Conservation (phyloP, 257 asterid species). For the Capsicum baccatum region DNA sequence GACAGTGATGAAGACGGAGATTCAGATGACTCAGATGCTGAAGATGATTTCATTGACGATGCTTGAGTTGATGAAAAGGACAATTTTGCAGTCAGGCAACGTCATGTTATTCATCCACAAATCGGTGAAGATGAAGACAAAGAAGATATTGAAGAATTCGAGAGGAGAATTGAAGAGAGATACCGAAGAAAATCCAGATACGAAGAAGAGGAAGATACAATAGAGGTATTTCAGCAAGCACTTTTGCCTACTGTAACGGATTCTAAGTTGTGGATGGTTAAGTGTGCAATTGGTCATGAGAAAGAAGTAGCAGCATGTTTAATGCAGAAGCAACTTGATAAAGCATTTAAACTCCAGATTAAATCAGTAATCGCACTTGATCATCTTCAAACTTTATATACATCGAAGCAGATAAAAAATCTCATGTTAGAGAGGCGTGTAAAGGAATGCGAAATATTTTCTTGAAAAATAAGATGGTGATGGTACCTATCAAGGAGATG, state of each 20-base stretch:
- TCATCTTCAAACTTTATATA: slow-evolving; percentile 28
- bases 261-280: neutral
- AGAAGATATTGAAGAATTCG: slow-evolving; percentile 26
- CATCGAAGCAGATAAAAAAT: slow-evolving; percentile 33
- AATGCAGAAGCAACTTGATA: slow-evolving; percentile 27
- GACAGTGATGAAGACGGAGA: too few relatives aligned
- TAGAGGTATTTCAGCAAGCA: neutral
- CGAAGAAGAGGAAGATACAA: neutral
- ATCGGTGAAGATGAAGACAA: neutral
- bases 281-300: neutral
- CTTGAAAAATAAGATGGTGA: slow-evolving; percentile 58
- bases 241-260: neutral
- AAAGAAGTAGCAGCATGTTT: slow-evolving; percentile 26
- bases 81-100: too few relatives aligned
- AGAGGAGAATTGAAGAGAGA: slow-evolving; percentile 27
- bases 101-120: too few relatives aligned
- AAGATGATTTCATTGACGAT: too few relatives aligned
- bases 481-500: slow-evolving; percentile 95
- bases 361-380: slow-evolving; percentile 22
- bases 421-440: slow-evolving; percentile 34
- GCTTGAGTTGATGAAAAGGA: too few relatives aligned
- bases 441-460: slow-evolving; percentile 83
- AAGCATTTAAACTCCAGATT: neutral
- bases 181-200: neutral
- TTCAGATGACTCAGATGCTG: too few relatives aligned